Evolutionary conservation across 1,284 basidiomycete genomes (phyloP), one percentile per base, ranked within the genome.

Genomic region (Fistulina hepatica): DNA sequence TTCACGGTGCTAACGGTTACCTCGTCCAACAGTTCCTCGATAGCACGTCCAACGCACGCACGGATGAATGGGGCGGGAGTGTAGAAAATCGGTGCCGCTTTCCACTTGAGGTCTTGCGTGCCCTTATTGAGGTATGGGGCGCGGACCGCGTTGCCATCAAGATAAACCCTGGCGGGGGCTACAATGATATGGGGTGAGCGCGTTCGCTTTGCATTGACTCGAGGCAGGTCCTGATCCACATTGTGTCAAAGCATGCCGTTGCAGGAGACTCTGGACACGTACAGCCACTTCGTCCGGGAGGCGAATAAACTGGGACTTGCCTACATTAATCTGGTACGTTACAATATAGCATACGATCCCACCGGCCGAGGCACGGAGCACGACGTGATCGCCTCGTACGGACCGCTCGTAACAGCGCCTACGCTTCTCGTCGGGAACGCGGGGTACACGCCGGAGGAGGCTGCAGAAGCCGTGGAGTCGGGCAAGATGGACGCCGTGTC

Each of bases 31-130:
- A 81, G 49, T 79, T 77, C 61, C 54, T 74, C 10, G 69, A 76
- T 48, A 55, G 51, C 39, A 58, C 43, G n/a, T 56, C 65, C 24
- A 79, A 80, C 57, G 42, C 67, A 23, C 69, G 77, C 21, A 72
- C 69, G 2, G 78, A 80, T 50, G 44, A 64, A 34, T 81, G 72
- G 64, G 77, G 76, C 10, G 76, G 76, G 2, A 66, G 63, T 19
- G 39, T 68, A 33, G 67, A 72, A 49, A 76, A 77, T 52, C 65
- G 77, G 17, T 45, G 60, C 6, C 56, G 71, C 5, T 79, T 81
- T 52, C 60, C 59, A 0, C 57, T 76, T 3, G 68, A 73, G 47
- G 62, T 69, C 10, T 50, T 74, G 15, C 63, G 71, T 23, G 69
- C 57, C 4, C 43, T 71, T 17, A 52, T 53, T 8, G 59, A 63